Conservation (phyloP, 2,329 filamentous ascomycete genomes). For the Sarocladiaceae sp. region DNA sequence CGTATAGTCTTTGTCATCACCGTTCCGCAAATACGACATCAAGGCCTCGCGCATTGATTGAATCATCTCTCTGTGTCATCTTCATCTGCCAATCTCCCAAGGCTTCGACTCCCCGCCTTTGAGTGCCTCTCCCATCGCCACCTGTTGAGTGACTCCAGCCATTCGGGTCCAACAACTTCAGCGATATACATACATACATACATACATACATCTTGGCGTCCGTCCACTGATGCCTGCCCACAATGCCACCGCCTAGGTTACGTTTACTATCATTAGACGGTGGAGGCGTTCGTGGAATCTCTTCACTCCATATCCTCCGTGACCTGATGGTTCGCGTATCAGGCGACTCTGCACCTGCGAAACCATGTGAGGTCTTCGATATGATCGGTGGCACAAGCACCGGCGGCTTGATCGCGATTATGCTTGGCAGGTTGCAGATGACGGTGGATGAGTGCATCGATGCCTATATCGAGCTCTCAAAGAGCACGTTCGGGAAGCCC, state of each 20-base stretch:
- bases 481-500: not conserved
- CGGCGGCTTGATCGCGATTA: slow-evolving; percentile 34
- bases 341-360: slow-evolving; percentile 8
- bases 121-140: no score
- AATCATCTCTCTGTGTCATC: no score
- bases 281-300: slow-evolving; percentile 23
- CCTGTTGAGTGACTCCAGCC: no score
- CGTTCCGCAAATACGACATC: no score
- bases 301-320: slow-evolving; percentile 21
- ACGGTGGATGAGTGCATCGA: slow-evolving; percentile 28
- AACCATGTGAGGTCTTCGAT: slow-evolving; percentile 13
- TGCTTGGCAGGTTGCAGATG: slow-evolving; percentile 33
- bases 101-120: no score
- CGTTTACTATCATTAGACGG: slow-evolving; percentile 8
- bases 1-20: no score
- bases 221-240: slow-evolving; percentile 56
- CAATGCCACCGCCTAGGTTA: no score
- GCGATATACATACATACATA: no score
- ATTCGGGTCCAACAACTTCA: no score
- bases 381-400: slow-evolving; percentile 18
- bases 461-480: slow-evolving; percentile 14
- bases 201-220: no score
- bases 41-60: no score
- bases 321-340: slow-evolving; percentile 18
- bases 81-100: no score